Evolutionary conservation across 768 basidiomycete genomes (phyloP).

Genomic region (Kwoniella sp.): DNA sequence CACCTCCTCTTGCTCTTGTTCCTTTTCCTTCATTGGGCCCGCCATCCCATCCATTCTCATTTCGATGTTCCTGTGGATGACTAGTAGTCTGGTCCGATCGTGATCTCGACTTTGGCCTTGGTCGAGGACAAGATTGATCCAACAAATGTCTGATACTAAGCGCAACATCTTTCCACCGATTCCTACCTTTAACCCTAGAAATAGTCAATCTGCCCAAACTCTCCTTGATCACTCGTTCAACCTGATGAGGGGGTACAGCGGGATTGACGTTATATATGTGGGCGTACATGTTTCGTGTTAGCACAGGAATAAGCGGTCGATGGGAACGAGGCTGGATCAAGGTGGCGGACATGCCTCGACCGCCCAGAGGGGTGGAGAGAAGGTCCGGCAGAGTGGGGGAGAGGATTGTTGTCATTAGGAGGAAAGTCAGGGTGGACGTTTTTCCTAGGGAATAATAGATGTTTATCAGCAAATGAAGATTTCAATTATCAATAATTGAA

Average conservation of each 20-base stretch:
- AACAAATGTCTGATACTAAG: conserved; percentile 24
- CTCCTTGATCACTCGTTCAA: conserved; percentile 17
- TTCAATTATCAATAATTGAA: too few relatives aligned
- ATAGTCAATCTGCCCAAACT: conserved; percentile 30
- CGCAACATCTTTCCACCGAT: conserved; percentile 24
- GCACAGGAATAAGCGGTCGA: conserved; percentile 15
- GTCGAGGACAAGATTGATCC: neutral
- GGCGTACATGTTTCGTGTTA: conserved; percentile 18
- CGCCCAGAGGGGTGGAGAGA: conserved; percentile 32
- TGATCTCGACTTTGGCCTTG: neutral
- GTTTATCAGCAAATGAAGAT: too few relatives aligned
- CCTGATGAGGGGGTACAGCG: neutral
- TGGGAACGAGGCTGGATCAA: conserved; percentile 30
- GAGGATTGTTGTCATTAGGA: conserved; percentile 42
- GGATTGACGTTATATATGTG: conserved; percentile 26
- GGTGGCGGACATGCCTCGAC: conserved; percentile 21
- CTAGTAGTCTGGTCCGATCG: neutral
- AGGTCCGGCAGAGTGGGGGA: conserved; percentile 18
- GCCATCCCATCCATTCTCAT: neutral
- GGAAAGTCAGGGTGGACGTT: conserved; percentile 38
- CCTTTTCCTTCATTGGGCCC: neutral
- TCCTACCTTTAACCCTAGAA: conserved; percentile 30
- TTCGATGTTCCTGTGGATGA: neutral
- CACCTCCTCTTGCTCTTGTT: neutral
- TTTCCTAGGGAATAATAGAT: too few relatives aligned